Conservation (phyloP, 2,329 filamentous ascomycete species). For the Aspergillus uvarum region DNA sequence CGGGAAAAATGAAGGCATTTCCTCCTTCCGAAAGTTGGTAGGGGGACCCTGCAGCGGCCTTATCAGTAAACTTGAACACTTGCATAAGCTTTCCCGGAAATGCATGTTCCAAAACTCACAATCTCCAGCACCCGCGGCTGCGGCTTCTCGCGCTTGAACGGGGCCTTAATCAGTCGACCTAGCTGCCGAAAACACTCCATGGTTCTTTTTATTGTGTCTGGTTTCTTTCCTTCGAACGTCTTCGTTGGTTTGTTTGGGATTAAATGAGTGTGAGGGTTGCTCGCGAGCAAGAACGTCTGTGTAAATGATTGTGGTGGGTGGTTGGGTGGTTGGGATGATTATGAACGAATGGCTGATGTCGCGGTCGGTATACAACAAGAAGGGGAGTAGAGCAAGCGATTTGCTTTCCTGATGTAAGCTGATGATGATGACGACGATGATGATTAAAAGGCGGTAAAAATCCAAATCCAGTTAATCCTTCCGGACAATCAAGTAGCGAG, state of each 20-base stretch:
- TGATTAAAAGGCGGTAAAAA: background rate
- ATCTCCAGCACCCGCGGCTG: constrained; percentile 37
- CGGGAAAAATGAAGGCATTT: constrained; percentile 39
- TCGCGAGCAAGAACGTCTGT: background rate
- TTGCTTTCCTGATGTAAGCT: background rate
- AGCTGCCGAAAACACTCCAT: constrained; percentile 42
- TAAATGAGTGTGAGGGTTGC: constrained; percentile 7
- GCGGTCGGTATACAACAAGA: background rate
- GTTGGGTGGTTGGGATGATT: background rate
- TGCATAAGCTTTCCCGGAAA: background rate
- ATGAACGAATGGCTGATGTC: background rate
- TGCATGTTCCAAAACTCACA: constrained; percentile 23
- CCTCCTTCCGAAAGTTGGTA: constrained; percentile 46
- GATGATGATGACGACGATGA: background rate
- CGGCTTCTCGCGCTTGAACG: constrained; percentile 32
- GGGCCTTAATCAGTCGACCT: constrained; percentile 33
- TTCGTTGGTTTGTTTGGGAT: background rate
- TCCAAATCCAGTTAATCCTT: background rate
- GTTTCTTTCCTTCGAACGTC: background rate
- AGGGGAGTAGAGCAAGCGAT: too few species aligned
- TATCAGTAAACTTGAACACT: background rate
- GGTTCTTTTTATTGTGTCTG: background rate
- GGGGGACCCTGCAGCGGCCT: constrained; percentile 36
- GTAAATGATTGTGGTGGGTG: background rate
- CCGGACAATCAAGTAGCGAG: background rate